phyloP scores from a whole-genome alignment of 768 basidiomycete genomes.

The Paxillus involutus region DNA sequence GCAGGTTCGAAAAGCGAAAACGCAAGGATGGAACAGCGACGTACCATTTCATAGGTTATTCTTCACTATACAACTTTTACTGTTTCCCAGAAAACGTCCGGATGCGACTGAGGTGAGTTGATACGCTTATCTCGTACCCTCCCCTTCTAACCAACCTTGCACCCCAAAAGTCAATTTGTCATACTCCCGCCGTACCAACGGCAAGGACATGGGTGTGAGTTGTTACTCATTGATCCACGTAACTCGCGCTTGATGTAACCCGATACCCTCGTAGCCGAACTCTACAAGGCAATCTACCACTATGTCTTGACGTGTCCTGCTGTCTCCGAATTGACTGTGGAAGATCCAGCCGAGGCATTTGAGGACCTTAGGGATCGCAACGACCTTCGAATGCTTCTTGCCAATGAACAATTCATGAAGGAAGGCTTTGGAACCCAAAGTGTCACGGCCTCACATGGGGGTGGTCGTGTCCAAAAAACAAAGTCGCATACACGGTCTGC shows the following conservation, averaged over 20 bases:
- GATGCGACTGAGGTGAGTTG: slow-evolving; percentile 74
- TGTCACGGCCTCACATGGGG: slow-evolving; percentile 42
- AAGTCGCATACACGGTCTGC: slow-evolving; percentile 30
- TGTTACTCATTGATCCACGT: neutral
- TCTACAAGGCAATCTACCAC: slow-evolving; percentile 85
- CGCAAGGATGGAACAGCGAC: slow-evolving; percentile 53
- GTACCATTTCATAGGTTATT: slow-evolving; percentile 95
- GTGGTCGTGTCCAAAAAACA: slow-evolving; percentile 41
- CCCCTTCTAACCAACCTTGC: neutral
- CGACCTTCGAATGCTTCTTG: slow-evolving; percentile 79
- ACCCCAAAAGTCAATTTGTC: slow-evolving; percentile 77
- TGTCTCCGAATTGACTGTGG: slow-evolving; percentile 92
- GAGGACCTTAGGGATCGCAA: slow-evolving; percentile 94
- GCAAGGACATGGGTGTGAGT: slow-evolving; percentile 86
- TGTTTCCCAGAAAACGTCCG: slow-evolving; percentile 91
- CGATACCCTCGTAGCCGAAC: slow-evolving; percentile 54
- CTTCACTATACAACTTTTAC: slow-evolving; percentile 94
- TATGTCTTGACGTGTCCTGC: slow-evolving; percentile 62
- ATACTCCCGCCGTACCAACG: slow-evolving; percentile 89
- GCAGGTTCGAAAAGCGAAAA: slow-evolving; percentile 83
- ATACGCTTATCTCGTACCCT: neutral
- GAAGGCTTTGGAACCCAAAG: slow-evolving; percentile 59
- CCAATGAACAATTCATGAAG: slow-evolving; percentile 60
- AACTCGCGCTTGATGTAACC: neutral
- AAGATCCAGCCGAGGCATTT: slow-evolving; percentile 97